Evolutionary conservation across 164 flowering plant genomes (phyloP), one percentile per base, ranked within the genome.

Genomic region (Umbellularia californica): DNA sequence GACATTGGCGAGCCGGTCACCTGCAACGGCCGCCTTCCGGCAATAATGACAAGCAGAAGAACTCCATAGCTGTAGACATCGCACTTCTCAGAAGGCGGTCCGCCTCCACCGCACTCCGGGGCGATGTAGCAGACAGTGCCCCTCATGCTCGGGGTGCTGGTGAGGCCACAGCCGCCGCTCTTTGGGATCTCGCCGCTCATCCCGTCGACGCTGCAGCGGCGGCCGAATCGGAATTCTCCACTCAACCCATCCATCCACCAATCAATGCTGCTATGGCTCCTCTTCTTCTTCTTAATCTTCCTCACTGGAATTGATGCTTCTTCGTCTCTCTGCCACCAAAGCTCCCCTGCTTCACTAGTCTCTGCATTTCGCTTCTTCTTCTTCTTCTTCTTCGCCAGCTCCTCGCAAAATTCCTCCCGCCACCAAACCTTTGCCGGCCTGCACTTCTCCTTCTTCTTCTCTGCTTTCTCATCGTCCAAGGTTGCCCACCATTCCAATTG

Each of bases 61-160:
- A 95, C 99, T 0, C 99, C 98, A 76, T 84, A 95, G 79, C 98
- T 95, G 68, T 93, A 95, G 1, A 93, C 95, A 77, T 93, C 99
- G 68, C 95, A 89, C 77, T 87, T 96, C 75, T 94, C 98, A 0
- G 95, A 92, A 3, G 90, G 79, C 70, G 77, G 78, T 2, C 95
- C 94, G 0, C 71, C 75, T 10, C 93, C 96, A 13, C 95, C 92
- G 74, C 87, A 92, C 68, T 96, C 99, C 0, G 98, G 99, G 41
- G 99, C 98, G 69, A 91, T 86, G 73, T 94, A 94, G 77, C 99
- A 96, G 17, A 96, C 94, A 2, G 99, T 96, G 50, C 99, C 98
- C 79, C 98, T 87, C 98, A 96, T 96, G 71, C 99, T 96, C 0
- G 98, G 97, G 0, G 98, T 96, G 71, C 98, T 96, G 75, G 97